phyloP scores from a whole-genome alignment of 2,329 filamentous ascomycete species.

The Metarhizium humberi region DNA sequence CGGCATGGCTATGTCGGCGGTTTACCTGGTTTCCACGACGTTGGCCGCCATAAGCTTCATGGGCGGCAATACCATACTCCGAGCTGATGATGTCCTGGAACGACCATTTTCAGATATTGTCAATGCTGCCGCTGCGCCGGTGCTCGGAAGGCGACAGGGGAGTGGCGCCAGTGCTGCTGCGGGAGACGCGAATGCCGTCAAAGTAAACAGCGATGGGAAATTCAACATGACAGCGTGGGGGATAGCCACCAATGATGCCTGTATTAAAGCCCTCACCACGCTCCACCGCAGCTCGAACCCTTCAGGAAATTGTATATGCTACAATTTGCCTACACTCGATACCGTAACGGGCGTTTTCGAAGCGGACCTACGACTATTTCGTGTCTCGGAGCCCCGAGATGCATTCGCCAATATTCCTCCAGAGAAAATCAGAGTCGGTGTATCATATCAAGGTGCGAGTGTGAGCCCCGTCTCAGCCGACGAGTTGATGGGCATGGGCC shows the following conservation, averaged over 20 bases:
- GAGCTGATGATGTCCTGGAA: constrained; percentile 5
- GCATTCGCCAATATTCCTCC: constrained; percentile 42
- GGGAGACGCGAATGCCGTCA: constrained; percentile 14
- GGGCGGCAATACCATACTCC: not conserved
- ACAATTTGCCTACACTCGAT: constrained; percentile 68
- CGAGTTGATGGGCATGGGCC: constrained; percentile 16
- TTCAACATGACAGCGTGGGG: constrained; percentile 50
- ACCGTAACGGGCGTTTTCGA: constrained; percentile 60
- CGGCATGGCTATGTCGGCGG: not conserved
- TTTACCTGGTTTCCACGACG: not conserved
- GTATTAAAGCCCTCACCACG: constrained; percentile 42
- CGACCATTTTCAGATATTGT: constrained; percentile 3
- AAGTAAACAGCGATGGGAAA: constrained; percentile 31
- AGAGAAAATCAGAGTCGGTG: constrained; percentile 43
- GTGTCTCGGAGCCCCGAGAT: constrained; percentile 50
- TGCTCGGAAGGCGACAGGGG: not conserved
- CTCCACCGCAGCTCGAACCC: constrained; percentile 58
- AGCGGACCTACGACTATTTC: constrained; percentile 68
- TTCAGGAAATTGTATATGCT: constrained; percentile 71
- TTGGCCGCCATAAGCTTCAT: not conserved
- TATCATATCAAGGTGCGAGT: constrained; percentile 44
- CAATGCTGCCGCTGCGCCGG: not conserved
- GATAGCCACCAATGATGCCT: constrained; percentile 45
- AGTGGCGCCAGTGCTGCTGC: constrained; percentile 5
- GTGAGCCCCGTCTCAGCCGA: constrained; percentile 18